Evolutionary conservation across 2,329 filamentous ascomycete genomes (phyloP).

Genomic region (Thyridium curvatum): DNA sequence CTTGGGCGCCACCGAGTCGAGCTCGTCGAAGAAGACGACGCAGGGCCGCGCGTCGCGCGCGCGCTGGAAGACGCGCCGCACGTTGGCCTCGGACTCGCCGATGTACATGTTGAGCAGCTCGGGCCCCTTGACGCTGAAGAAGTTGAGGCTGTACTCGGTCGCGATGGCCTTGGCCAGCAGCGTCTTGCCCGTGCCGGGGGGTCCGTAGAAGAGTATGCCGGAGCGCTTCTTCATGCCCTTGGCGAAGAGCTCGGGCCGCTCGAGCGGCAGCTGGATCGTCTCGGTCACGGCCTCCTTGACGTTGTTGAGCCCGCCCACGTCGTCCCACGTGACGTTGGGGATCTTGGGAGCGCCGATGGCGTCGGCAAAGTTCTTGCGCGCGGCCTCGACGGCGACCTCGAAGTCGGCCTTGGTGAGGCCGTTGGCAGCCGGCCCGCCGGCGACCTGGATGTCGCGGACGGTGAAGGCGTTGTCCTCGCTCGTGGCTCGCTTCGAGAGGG

Average conservation of each 20-base stretch:
- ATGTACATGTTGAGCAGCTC: slow-evolving; percentile 96
- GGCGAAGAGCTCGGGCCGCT: slow-evolving; percentile 87
- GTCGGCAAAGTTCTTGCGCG: slow-evolving; percentile 96
- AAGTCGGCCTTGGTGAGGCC: slow-evolving; percentile 81
- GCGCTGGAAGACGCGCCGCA: slow-evolving; percentile 80
- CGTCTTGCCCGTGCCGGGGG: slow-evolving; percentile 87
- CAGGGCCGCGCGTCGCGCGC: slow-evolving; percentile 81
- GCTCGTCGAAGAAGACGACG: slow-evolving; percentile 88
- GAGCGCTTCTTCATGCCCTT: slow-evolving; percentile 98
- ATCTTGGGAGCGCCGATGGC: slow-evolving; percentile 97
- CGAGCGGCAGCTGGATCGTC: slow-evolving; percentile 88
- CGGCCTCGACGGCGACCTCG: slow-evolving; percentile 87
- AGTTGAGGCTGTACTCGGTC: slow-evolving; percentile 89
- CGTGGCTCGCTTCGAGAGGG: slow-evolving; percentile 49
- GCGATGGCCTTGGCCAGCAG: slow-evolving; percentile 90
- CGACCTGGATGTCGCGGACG: slow-evolving; percentile 77
- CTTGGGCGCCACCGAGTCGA: slow-evolving; percentile 92
- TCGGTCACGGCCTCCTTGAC: slow-evolving; percentile 97
- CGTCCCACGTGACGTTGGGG: slow-evolving; percentile 92
- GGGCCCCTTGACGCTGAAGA: slow-evolving; percentile 89
- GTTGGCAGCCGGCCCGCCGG: slow-evolving; percentile 73
- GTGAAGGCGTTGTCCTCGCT: slow-evolving; percentile 42
- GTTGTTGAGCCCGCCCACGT: slow-evolving; percentile 86
- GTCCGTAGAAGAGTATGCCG: slow-evolving; percentile 87
- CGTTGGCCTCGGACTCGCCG: slow-evolving; percentile 88